Percentiles rank a stretch among this genome's conserved stretches.
These are phyloP conservation scores for Stemphylium vesicarium DNA, from an alignment of 2,329 filamentous ascomycete species.

Conservation along the genomic window DNA sequence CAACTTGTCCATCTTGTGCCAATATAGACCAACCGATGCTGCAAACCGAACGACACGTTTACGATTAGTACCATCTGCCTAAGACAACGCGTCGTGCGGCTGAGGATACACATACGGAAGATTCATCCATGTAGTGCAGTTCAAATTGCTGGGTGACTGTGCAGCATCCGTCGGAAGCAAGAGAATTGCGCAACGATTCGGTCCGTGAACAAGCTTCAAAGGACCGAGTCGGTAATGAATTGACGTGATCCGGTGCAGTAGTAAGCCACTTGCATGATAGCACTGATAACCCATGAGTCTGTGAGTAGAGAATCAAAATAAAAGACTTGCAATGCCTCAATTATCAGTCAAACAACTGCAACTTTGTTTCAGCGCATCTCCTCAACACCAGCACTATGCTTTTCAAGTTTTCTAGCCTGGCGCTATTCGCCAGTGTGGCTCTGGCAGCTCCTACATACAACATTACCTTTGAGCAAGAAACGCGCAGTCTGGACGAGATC, in stretches of 20 bases:
- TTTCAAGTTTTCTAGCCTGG: neutral
- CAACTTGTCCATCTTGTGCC: too few species aligned
- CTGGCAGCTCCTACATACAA: neutral
- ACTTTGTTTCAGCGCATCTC: neutral
- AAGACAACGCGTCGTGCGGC: too few species aligned
- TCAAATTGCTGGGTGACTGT: too few species aligned
- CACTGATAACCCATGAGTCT: neutral
- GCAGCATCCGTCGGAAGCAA: too few species aligned
- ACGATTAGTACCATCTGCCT: too few species aligned
- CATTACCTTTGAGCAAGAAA: constrained; percentile 43
- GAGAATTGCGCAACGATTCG: neutral
- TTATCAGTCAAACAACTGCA: neutral
- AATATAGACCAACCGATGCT: too few species aligned
- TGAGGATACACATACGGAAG: too few species aligned
- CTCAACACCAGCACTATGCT: constrained; percentile 2
- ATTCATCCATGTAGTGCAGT: too few species aligned
- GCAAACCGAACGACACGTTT: too few species aligned
- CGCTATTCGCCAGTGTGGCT: constrained; percentile 1
- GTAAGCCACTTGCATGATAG: neutral
- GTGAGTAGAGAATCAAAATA: neutral
- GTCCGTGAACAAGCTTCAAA: neutral
- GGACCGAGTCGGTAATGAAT: neutral
- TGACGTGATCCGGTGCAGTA: neutral
- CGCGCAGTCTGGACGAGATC: constrained; percentile 57
- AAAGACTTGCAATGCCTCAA: neutral